Conservation (phyloP, 208 protist genomes). For the Acanthamoeba divionensis region DNA sequence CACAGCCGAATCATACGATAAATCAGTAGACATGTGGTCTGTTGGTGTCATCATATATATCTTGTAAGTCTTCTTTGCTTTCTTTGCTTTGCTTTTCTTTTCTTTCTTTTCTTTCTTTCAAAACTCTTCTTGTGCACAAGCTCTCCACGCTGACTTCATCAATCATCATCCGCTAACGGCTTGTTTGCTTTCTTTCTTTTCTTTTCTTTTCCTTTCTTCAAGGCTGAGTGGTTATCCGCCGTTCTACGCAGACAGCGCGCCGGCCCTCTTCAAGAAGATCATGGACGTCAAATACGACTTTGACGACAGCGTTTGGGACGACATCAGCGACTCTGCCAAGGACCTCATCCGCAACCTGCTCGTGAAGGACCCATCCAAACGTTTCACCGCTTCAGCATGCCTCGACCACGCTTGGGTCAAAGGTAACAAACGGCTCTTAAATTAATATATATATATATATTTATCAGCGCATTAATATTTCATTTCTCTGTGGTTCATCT, state of each 20-base stretch:
- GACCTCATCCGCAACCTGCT: conserved; percentile 76
- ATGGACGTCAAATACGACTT: conserved; percentile 71
- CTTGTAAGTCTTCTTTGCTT: conserved; percentile 56
- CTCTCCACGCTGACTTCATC: too few species aligned
- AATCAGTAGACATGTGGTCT: conserved; percentile 22
- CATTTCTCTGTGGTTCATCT: too few species aligned
- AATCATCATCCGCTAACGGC: too few species aligned
- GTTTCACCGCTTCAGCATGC: conserved; percentile 67
- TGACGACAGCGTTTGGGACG: conserved; percentile 58
- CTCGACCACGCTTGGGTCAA: conserved; percentile 75
- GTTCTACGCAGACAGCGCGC: conserved; percentile 66
- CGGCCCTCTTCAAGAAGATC: conserved; percentile 69
- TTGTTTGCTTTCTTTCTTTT: too few species aligned
- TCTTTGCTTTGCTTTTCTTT: not conserved
- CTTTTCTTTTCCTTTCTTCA: not conserved
- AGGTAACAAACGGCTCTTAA: too few species aligned
- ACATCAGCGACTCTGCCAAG: conserved; percentile 63
- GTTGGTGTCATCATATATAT: conserved; percentile 43
- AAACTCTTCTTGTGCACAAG: too few species aligned
- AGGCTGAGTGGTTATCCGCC: conserved; percentile 69
- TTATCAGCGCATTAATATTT: too few species aligned
- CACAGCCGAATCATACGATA: not conserved
- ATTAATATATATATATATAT: too few species aligned
- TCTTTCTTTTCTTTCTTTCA: not conserved
- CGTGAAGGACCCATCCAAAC: conserved; percentile 62